Evolutionary conservation across 2,329 filamentous ascomycete species (phyloP).

Genomic region (Colletotrichum paranaense): DNA sequence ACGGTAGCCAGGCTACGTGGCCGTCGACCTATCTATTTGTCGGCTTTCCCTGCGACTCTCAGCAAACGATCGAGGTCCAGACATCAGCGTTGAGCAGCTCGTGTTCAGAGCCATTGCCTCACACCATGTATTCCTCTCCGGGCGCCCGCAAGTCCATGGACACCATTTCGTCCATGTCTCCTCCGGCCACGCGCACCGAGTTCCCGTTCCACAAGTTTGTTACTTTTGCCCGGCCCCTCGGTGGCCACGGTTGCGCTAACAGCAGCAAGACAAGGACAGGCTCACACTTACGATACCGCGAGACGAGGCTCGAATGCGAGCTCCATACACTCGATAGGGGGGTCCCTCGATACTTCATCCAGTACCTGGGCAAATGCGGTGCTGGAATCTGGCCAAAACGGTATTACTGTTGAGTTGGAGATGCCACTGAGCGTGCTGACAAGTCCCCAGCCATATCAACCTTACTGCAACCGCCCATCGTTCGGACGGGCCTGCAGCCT

Average conservation of each 20-base stretch:
- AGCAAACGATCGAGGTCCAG: constrained; percentile 22
- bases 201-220: constrained; percentile 69
- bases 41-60: constrained; percentile 41
- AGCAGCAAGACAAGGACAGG: constrained; percentile 54
- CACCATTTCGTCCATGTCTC: constrained; percentile 67
- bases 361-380: constrained; percentile 66
- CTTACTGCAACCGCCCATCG: constrained; percentile 89
- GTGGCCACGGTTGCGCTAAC: constrained; percentile 21
- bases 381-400: constrained; percentile 85
- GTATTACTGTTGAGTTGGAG: constrained; percentile 50
- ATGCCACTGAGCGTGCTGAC: constrained; percentile 2
- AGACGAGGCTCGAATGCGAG: constrained; percentile 87
- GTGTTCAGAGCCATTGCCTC: constrained; percentile 25
- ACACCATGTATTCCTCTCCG: constrained; percentile 68
- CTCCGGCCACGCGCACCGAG: constrained; percentile 62
- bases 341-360: constrained; percentile 79
- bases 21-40: constrained; percentile 51
- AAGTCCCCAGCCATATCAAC: constrained; percentile 81
- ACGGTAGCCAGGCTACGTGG: constrained; percentile 52
- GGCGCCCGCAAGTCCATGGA: constrained; percentile 74
- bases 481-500: constrained; percentile 86
- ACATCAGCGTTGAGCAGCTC: constrained; percentile 12
- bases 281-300: constrained; percentile 58
- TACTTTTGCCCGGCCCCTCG: not conserved
- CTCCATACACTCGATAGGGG: constrained; percentile 88